Percentiles rank a stretch among this genome's conserved stretches.
Evolutionary conservation across 73 alveolate genomes (phyloP).

Genomic region (Symbiodinium pilosum): DNA sequence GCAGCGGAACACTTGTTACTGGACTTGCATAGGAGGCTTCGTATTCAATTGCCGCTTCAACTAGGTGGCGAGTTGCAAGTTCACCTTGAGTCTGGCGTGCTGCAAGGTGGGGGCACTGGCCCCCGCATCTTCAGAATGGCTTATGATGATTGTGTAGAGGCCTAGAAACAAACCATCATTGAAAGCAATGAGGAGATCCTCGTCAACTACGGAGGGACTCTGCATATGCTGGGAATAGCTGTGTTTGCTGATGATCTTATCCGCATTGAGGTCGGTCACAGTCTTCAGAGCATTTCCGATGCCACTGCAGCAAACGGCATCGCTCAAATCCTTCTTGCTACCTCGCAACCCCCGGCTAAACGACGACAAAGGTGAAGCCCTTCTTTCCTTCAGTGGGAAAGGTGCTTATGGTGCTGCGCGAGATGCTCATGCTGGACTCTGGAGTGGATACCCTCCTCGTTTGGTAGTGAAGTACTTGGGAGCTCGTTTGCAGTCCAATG

Average conservation of each 20-base stretch:
- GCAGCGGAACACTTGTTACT: not conserved
- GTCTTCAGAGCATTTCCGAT: not conserved
- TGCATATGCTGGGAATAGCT: not conserved
- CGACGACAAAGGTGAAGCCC: not conserved
- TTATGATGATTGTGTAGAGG: not conserved
- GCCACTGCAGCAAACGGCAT: not conserved
- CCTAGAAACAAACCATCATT: not conserved
- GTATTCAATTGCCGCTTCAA: not conserved
- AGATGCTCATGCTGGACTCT: constrained; percentile 29
- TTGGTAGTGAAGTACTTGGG: constrained; percentile 14
- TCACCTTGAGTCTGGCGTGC: constrained; percentile 21
- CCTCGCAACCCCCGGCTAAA: constrained; percentile 22
- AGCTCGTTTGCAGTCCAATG: constrained; percentile 9
- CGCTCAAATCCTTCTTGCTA: not conserved
- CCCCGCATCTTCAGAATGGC: constrained; percentile 31
- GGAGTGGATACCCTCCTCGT: constrained; percentile 21
- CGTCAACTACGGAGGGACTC: not conserved
- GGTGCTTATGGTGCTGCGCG: not conserved
- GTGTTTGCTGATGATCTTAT: constrained; percentile 29
- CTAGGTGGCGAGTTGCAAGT: not conserved
- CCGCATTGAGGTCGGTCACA: not conserved
- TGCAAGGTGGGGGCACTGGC: constrained; percentile 59
- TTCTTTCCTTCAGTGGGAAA: constrained; percentile 15
- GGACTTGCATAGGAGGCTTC: constrained; percentile 24
- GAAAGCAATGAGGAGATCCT: not conserved